Percentiles rank a stretch among this genome's conserved stretches.
These are phyloP conservation scores for Nyctanthes arbortristis DNA, from an alignment of 257 asterid genomes.

Conservation along the genomic window DNA sequence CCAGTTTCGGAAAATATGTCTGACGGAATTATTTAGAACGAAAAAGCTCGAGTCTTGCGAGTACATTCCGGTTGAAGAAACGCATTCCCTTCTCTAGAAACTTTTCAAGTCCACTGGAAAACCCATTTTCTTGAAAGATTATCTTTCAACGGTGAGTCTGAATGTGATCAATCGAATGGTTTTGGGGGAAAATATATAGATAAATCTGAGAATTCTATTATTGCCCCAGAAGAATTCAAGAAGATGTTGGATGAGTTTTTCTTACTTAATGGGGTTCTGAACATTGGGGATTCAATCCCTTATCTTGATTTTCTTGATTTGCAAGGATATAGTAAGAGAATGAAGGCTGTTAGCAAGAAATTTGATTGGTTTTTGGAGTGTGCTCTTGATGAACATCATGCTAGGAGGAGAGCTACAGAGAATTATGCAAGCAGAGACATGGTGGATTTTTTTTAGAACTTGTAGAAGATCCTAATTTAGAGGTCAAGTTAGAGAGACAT, in stretches of 20 bases:
- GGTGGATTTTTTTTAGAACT: constrained; percentile 45
- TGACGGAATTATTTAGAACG: constrained; percentile 50
- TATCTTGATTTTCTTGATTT: no score
- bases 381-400: no score
- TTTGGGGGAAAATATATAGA: constrained; percentile 33
- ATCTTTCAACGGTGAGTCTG: constrained; percentile 31
- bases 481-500: constrained; percentile 54
- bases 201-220: constrained; percentile 14
- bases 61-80: constrained; percentile 49
- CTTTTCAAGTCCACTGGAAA: constrained; percentile 18
- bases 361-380: no score
- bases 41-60: constrained; percentile 46
- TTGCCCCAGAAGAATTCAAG: constrained; percentile 47
- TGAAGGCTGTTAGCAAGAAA: no score
- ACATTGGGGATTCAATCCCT: no score
- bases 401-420: no score
- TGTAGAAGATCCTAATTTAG: constrained; percentile 52
- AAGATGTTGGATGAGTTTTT: constrained; percentile 53
- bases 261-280: no score
- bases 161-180: constrained; percentile 57
- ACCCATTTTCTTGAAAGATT: constrained; percentile 25
- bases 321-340: no score
- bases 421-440: no score
- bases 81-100: constrained; percentile 17
- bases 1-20: constrained; percentile 52